Base-by-base conservation (phyloP, 768 basidiomycete genomes). In the Tricholoma matsutake region DNA sequence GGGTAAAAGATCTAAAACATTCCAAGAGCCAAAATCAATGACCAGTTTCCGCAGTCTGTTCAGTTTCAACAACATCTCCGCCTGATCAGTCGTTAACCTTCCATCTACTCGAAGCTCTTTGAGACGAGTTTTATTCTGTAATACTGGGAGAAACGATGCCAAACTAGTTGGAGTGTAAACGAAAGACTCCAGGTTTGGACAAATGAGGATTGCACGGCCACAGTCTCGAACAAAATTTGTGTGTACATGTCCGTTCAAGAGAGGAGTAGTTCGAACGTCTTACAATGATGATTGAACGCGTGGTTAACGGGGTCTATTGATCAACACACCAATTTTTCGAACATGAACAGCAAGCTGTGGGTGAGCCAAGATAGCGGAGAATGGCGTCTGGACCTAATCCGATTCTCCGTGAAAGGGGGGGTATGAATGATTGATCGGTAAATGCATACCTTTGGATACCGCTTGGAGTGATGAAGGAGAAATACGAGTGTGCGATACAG, bases 11-110 rank as follows among this genome's bases (percentile, higher is more conserved):
- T 88, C 81, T 56, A 88, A 73, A 20, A 87, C 71, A 63, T 81
- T 82, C 85, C 86, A 86, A 3, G 84, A 84, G n/a, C 85, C 82
- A 55, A 72, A 77, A 54, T 90, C 84, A 28, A 92, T 72, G 5
- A 79, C 73, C 14, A 91, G 66, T 16, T 69, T 75, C 11, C 73
- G 74, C 43, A 89, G 68, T 1, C 68, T 70, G n/a, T 61, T 60
- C 14, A 85, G 60, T 9, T 52, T 52, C 49, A 58, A 35, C 20
- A 92, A 65, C 22, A 69, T 76, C 10, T 76, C 75, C 32, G 81
- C 70, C 64, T 89, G 86, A 18, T 78, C 75, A 0, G 75, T 74
- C 0, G 83, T 82, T n/a, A 91, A 68, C n/a, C 75, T 73, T 0
- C 82, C 86, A 41, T 75, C 68, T n/a, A 86, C 63, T 7, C 85